These are phyloP conservation scores for Tilletia caries DNA, from an alignment of 1,284 basidiomycete species.

Conservation along the genomic window DNA sequence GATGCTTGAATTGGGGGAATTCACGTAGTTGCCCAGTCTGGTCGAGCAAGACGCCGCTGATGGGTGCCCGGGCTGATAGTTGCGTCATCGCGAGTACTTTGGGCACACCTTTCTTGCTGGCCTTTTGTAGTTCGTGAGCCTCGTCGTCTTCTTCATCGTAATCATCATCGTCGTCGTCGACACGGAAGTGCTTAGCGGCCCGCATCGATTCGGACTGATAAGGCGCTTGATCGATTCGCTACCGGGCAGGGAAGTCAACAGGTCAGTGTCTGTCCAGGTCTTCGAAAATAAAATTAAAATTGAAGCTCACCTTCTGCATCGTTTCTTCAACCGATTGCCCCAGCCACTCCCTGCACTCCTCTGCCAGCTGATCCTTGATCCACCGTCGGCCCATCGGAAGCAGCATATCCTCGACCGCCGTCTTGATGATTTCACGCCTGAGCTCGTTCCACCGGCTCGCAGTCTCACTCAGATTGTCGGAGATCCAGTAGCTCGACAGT, in stretches of 20 bases:
- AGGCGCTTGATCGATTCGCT: slow-evolving; percentile 63
- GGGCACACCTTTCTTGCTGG: slow-evolving; percentile 66
- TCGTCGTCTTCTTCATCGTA: slow-evolving; percentile 37
- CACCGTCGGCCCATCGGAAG: slow-evolving; percentile 79
- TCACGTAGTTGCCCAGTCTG: slow-evolving; percentile 83
- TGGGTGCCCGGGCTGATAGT: slow-evolving; percentile 88
- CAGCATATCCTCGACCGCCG: slow-evolving; percentile 73
- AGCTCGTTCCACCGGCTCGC: slow-evolving; percentile 90
- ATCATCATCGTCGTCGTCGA: slow-evolving; percentile 17
- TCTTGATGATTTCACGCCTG: slow-evolving; percentile 72
- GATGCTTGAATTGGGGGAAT: slow-evolving; percentile 76
- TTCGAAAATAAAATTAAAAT: background rate
- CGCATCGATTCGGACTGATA: slow-evolving; percentile 59
- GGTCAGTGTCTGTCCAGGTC: no score
- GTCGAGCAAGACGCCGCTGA: slow-evolving; percentile 80
- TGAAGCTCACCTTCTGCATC: slow-evolving; percentile 21
- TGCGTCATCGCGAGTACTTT: slow-evolving; percentile 88
- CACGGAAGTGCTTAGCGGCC: slow-evolving; percentile 25
- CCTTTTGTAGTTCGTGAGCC: slow-evolving; percentile 43
- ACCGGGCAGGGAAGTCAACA: slow-evolving; percentile 20
- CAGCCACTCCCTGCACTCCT: slow-evolving; percentile 75
- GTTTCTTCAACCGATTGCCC: slow-evolving; percentile 38
- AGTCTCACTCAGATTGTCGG: slow-evolving; percentile 78
- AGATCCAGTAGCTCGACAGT: slow-evolving; percentile 77
- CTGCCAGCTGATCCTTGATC: slow-evolving; percentile 81